phyloP scores from a whole-genome alignment of 225 moss, liverwort and hornwort species.

The Physcomitrellopsis africana region DNA sequence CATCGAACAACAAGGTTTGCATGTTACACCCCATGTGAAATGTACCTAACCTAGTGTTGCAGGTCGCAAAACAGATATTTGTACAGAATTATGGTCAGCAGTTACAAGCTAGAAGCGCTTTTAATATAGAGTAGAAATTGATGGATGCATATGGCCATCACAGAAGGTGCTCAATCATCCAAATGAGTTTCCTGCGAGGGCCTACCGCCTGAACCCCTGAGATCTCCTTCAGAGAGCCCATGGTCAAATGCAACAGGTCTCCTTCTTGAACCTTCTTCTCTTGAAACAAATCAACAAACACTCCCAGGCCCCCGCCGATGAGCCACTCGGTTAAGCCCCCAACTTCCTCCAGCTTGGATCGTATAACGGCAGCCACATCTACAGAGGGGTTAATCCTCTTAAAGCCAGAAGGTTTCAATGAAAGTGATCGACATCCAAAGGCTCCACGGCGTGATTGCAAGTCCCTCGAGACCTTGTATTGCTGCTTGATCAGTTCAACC shows the following conservation, averaged over 20 bases:
- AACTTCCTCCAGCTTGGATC: constrained; percentile 51
- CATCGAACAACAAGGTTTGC: too few relatives aligned
- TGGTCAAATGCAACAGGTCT: constrained; percentile 57
- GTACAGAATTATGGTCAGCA: too few relatives aligned
- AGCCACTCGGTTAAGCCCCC: constrained; percentile 65
- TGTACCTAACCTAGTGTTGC: too few relatives aligned
- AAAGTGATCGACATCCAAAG: too few relatives aligned
- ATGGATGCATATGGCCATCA: constrained; percentile 13
- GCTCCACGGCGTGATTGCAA: too few relatives aligned
- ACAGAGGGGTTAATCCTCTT: too few relatives aligned
- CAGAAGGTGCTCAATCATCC: constrained; percentile 54
- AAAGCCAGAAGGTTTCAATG: too few relatives aligned
- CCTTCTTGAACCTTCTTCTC: constrained; percentile 55
- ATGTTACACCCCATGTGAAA: too few relatives aligned
- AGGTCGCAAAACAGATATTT: too few relatives aligned
- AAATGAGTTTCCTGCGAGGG: constrained; percentile 65
- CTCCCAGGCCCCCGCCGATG: constrained; percentile 52
- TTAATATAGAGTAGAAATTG: too few relatives aligned
- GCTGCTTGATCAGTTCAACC: constrained; percentile 15
- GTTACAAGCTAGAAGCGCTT: too few relatives aligned
- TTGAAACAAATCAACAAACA: constrained; percentile 58
- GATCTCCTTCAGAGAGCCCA: constrained; percentile 60
- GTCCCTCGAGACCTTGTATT: too few relatives aligned
- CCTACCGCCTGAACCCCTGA: constrained; percentile 63
- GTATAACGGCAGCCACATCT: constrained; percentile 39